Conservation (phyloP, 108 stramenopile species). For the Cyclotella atomus region DNA sequence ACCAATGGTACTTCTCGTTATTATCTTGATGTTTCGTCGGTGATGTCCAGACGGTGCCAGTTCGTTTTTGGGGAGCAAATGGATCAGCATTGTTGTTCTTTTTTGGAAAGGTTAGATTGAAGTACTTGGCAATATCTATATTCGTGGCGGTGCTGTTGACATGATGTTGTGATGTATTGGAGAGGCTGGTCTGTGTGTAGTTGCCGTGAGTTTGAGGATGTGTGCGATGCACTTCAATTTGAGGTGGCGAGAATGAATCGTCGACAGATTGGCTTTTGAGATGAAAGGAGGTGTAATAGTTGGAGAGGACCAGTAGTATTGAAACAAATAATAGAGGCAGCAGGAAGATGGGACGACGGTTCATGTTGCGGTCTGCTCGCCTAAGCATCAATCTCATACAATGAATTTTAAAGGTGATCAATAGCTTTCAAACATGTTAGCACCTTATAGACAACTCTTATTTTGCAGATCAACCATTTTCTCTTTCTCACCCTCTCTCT, state of each 20-base stretch:
- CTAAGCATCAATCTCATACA: too few species aligned
- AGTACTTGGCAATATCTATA: not conserved
- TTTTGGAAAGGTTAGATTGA: not conserved
- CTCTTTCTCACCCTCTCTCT: too few species aligned
- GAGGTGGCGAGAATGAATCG: not conserved
- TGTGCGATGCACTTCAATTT: not conserved
- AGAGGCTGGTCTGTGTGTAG: not conserved
- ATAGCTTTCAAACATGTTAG: too few species aligned
- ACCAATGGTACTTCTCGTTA: not conserved
- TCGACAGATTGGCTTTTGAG: not conserved
- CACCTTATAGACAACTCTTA: too few species aligned
- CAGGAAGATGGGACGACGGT: too few species aligned
- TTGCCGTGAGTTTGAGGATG: not conserved
- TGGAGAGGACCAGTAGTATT: not conserved
- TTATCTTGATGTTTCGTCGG: not conserved
- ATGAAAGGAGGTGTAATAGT: not conserved
- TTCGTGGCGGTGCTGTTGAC: not conserved
- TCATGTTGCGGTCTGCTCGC: too few species aligned
- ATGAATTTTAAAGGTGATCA: too few species aligned
- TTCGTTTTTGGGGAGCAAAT: conserved; percentile 1
- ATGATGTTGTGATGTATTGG: not conserved
- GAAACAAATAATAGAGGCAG: too few species aligned
- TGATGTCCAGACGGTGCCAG: not conserved
- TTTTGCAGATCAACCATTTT: too few species aligned
- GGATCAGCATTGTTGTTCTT: too few species aligned